Conservation (phyloP, 1,284 basidiomycete genomes). For the Leccinum subfulvum region DNA sequence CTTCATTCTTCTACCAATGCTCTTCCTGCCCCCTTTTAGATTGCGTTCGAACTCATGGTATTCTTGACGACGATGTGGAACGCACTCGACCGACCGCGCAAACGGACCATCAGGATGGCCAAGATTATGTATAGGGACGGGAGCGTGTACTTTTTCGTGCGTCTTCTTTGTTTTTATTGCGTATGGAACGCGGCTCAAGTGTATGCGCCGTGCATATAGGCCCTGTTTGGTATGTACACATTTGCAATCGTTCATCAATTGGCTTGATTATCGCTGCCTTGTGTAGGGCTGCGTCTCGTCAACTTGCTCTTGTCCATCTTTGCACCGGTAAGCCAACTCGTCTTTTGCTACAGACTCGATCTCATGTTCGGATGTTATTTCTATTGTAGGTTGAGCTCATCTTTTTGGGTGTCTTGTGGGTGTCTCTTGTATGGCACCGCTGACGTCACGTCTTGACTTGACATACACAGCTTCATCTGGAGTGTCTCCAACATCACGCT, state of each 20-base stretch:
- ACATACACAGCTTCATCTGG: constrained; percentile 38
- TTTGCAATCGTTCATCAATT: neutral
- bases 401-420: constrained; percentile 33
- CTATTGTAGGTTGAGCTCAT: constrained; percentile 24
- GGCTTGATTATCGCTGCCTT: neutral
- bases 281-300: constrained; percentile 29
- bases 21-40: constrained; percentile 17
- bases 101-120: constrained; percentile 23
- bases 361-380: neutral
- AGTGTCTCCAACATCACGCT: constrained; percentile 37
- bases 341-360: neutral
- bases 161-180: constrained; percentile 13
- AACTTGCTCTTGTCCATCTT: constrained; percentile 30
- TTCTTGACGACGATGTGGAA: constrained; percentile 38
- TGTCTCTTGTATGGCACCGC: constrained; percentile 2
- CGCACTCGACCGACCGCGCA: constrained; percentile 34
- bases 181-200: constrained; percentile 2
- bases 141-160: constrained; percentile 38
- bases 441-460: too few relatives aligned
- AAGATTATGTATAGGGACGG: constrained; percentile 37
- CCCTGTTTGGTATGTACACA: constrained; percentile 26
- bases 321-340: constrained; percentile 30
- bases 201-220: constrained; percentile 8
- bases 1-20: neutral
- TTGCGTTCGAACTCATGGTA: constrained; percentile 39